Base-by-base conservation (phyloP, 352 stramenopile genomes). In the Globisporangium acanthophoron region DNA sequence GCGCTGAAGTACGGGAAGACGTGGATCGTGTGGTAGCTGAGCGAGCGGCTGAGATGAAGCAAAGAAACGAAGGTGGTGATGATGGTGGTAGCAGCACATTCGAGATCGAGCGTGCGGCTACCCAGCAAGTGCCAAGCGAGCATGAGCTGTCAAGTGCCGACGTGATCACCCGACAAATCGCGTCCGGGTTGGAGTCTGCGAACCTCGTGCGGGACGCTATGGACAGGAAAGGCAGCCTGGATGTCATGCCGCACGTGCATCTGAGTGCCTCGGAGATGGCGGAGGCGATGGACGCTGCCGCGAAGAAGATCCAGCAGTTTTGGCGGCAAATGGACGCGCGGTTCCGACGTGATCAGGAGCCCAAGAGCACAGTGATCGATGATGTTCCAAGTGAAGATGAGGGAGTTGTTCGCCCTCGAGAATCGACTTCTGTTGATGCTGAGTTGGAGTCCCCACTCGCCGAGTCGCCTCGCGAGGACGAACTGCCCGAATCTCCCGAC, bases 281-380 rank as follows among this genome's bases (percentile, higher is more conserved):
- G 41, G n/a, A 57, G 35, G 60, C 54, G 20, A 66, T 66, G 46
- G 39, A 63, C 3, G 45, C 39, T 15, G 60, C 60, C 3, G 60
- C 55, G 46, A 27, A 40, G 9, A 61, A 52, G 54, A 66, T 66
- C 45, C 60, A 66, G 37, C 60, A 62, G 47, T 66, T 66, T 21
- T 66, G 60, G 54, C 60, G 60, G 7, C 39, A 59, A 6, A 55
- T 65, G 52, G 59, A 55, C 27, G 45, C 33, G 37, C 59, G 52
- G 8, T 64, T 50, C 39, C 40, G 27, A 21, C 47, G 39, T 13
- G 44, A 35, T 16, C 2, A 4, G 24, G 56, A 37, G 33, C 12
- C 33, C 8, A 9, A 8, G 7, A 8, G 8, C 33, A 39, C 33
- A 12, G 7, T 3, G 33, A 12, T 12, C 33, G 33, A 1, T 11